Conservation (phyloP, 768 basidiomycete genomes). For the Phylloporus arenicola region DNA sequence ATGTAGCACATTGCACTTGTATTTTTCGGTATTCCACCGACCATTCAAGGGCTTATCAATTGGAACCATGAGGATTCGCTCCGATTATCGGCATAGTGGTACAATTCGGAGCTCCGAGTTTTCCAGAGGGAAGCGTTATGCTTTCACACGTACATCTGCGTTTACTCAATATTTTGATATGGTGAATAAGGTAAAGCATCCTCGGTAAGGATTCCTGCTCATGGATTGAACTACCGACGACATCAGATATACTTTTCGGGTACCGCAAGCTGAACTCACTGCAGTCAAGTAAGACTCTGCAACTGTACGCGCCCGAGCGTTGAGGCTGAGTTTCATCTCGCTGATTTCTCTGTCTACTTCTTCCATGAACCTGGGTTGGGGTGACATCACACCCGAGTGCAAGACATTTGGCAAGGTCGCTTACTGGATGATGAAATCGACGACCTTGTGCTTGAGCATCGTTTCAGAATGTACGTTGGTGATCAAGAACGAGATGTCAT, state of each 20-base stretch:
- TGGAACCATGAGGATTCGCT: background rate
- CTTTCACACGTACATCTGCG: slow-evolving; percentile 14
- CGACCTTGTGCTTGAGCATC: slow-evolving; percentile 99
- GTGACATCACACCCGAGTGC: background rate
- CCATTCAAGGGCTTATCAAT: slow-evolving; percentile 3
- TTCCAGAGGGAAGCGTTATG: slow-evolving; percentile 4
- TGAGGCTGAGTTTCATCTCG: slow-evolving; percentile 97
- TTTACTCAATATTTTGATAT: slow-evolving; percentile 14
- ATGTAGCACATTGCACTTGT: slow-evolving; percentile 19
- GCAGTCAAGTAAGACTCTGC: slow-evolving; percentile 93
- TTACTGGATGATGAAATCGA: slow-evolving; percentile 98
- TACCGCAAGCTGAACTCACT: slow-evolving; percentile 42
- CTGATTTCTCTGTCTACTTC: slow-evolving; percentile 99
- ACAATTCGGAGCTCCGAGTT: slow-evolving; percentile 11
- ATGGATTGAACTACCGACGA: slow-evolving; percentile 23
- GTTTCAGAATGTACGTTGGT: slow-evolving; percentile 96
- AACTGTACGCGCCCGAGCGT: slow-evolving; percentile 93
- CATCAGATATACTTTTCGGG: slow-evolving; percentile 3
- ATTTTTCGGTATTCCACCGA: slow-evolving; percentile 10
- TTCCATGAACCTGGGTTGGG: slow-evolving; percentile 79
- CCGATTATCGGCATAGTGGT: slow-evolving; percentile 8
- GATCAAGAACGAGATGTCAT: slow-evolving; percentile 97
- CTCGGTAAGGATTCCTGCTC: slow-evolving; percentile 5
- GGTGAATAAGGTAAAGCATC: slow-evolving; percentile 9
- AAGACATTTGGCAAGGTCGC: slow-evolving; percentile 25